Base-by-base conservation (phyloP, 495 filamentous ascomycete species). In the Daldinia bambusicola region DNA sequence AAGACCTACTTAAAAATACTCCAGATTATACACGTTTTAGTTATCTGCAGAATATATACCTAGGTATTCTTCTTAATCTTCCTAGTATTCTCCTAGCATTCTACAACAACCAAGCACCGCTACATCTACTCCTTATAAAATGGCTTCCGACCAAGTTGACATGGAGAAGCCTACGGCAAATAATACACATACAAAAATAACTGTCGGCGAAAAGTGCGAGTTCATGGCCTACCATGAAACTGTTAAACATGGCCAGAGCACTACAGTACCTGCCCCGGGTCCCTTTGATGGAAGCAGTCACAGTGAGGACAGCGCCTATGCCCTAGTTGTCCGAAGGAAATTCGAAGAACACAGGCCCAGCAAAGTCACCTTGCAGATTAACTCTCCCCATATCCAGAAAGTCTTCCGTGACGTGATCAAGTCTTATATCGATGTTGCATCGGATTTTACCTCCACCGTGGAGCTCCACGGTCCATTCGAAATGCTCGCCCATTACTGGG, bases 381-480 rank as follows among this genome's bases (percentile, higher is more conserved):
- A 85, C 59, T 85, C 84, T 2, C 79, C 79, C 0, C 63, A 80
- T 26, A 76, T 85, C 12, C 76, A 83, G 22, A 70, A 69, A 43
- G 75, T 76, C 14, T 75, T 77, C 14, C 70, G 73, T n/a, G 62
- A 74, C 10, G 74, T 81, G 4, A 67, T 85, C 50, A 74, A 74
- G n/a, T 81, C 77, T 34, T 82, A 84, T 41, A 74, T 80, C 1
- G 64, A 72, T 1, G 78, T 79, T 9, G 76, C 80, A 7, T 71
- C 78, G 0, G 78, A 80, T 58, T 78, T 78, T 22, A 71, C 63
- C n/a, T 69, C 73, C 8, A 61, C 78, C 32, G 22, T 78, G 20
- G 72, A 80, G 69, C 63, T 77, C 9, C 43, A 78, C 45, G 57
- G 26, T 7, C 66, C 75, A 37, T 72, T 79, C 61, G 51, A 66